Base-by-base conservation (phyloP, 1,284 basidiomycete species). In the Ganoderma resinaceum region DNA sequence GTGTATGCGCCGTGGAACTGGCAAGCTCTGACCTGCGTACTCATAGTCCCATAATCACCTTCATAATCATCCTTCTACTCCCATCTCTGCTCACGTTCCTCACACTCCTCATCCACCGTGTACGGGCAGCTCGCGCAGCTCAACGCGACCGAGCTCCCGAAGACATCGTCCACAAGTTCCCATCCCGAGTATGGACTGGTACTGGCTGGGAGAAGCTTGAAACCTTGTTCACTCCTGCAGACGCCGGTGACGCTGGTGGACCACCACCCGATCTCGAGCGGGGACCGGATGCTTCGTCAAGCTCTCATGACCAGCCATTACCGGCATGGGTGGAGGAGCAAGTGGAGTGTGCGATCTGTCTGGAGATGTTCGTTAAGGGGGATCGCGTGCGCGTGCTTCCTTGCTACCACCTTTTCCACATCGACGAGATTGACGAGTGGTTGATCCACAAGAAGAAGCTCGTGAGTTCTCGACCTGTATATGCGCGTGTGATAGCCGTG, bases 391-490 rank as follows among this genome's bases (percentile, higher is more conserved):
- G 95, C 72, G 94, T 96, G 63, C 79, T 97, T 60, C 96, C 96
- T 0, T 98, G 96, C 76, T 91, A 94, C 63, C 96, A 97, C 78
- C 89, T 97, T 66, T 95, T 94, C 79, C 93, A 95, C 79, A 83
- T 93, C 65, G 89, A 91, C 58, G 95, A 97, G 79, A 90, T 97
- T 55, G 95, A 96, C 77, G 87, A 91, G 73, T 98, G 96, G 96
- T 82, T 98, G 68, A 91, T 96, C 69, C 90, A 92, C 71, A 89
- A 93, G 79, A 94, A 95, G 83, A 96, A 97, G 83, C 81, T 96
- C 78, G 95, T 95, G 76, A 76, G 91, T 70, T 66, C 67, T 53
- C 70, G 23, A 42, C 55, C 61, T 60, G 64, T 63, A 69, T 29
- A 49, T 63, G n/a, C 33, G 20, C 46, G 52, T 33, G 26, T 37